phyloP scores from a whole-genome alignment of 306 rosid genomes.

The Chamaecrista fasciculata region DNA sequence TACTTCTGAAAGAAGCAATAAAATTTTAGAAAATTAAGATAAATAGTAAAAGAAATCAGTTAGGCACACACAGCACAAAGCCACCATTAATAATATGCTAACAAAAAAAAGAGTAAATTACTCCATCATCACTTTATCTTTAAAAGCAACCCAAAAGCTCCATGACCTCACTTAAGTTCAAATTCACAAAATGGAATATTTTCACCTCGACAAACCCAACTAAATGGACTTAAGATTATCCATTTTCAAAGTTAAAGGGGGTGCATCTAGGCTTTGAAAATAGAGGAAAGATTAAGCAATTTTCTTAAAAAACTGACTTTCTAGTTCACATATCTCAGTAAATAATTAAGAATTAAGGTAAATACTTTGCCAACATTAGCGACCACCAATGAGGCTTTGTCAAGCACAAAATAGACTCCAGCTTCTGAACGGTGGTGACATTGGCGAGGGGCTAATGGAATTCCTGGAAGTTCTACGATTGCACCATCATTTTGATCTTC shows the following conservation, averaged over 20 bases:
- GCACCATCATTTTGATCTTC: background rate
- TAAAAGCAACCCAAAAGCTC: background rate
- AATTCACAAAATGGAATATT: too few relatives aligned
- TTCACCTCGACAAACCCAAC: background rate
- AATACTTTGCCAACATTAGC: conserved; percentile 28
- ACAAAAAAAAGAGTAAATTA: background rate
- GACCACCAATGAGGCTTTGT: conserved; percentile 20
- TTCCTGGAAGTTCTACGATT: background rate
- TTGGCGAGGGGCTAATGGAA: background rate
- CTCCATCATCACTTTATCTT: background rate
- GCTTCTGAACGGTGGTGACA: background rate
- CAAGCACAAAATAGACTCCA: conserved; percentile 27
- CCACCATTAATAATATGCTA: background rate
- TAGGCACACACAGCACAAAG: background rate
- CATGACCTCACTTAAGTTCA: background rate
- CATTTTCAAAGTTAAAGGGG: background rate
- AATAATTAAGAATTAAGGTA: background rate
- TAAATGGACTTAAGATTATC: background rate
- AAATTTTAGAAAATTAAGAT: background rate
- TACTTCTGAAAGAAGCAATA: conserved; percentile 4
- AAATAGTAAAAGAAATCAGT: too few relatives aligned
- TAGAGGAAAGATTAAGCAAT: background rate
- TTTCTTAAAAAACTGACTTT: background rate
- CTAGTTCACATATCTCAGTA: background rate
- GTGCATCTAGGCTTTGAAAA: background rate